phyloP scores from a whole-genome alignment of 768 basidiomycete genomes.

The Chalciporus sphaerocephalus region DNA sequence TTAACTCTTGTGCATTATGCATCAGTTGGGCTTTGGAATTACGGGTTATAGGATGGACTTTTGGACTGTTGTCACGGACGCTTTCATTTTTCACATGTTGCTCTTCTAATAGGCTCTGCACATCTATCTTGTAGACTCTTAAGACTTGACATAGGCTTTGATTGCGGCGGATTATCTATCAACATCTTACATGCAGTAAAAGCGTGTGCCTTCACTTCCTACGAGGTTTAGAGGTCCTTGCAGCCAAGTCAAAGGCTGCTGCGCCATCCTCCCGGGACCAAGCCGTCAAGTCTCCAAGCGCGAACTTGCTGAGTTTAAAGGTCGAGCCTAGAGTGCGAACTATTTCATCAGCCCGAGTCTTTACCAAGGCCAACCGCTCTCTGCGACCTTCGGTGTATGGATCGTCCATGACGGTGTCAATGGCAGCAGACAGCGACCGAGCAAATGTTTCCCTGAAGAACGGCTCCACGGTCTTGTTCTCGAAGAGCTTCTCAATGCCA shows the following conservation, averaged over 20 bases:
- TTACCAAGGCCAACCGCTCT: conserved; percentile 18
- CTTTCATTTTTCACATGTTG: background rate
- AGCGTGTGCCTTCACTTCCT: conserved; percentile 11
- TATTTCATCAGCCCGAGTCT: conserved; percentile 17
- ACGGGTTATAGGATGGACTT: conserved; percentile 4
- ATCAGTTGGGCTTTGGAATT: conserved; percentile 5
- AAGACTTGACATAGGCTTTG: conserved; percentile 2
- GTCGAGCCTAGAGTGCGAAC: conserved; percentile 10
- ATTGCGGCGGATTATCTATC: background rate
- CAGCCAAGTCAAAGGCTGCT: conserved; percentile 29
- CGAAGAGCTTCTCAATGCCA: conserved; percentile 38
- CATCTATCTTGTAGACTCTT: conserved; percentile 11
- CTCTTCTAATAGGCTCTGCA: conserved; percentile 1
- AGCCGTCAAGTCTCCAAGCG: conserved; percentile 23
- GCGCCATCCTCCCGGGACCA: conserved; percentile 26
- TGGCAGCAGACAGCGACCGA: conserved; percentile 38
- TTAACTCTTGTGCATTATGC: conserved; percentile 10
- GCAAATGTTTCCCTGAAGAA: conserved; percentile 51
- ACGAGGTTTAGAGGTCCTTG: conserved; percentile 27
- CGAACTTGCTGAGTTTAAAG: conserved; percentile 17
- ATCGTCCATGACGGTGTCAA: conserved; percentile 32
- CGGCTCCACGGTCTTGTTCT: conserved; percentile 11
- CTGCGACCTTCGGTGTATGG: conserved; percentile 15
- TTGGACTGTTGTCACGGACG: conserved; percentile 1
- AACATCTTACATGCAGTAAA: conserved; percentile 1